Conservation (phyloP, 176 grass and related monocot genomes). For the Miscanthus lutarioriparius region DNA sequence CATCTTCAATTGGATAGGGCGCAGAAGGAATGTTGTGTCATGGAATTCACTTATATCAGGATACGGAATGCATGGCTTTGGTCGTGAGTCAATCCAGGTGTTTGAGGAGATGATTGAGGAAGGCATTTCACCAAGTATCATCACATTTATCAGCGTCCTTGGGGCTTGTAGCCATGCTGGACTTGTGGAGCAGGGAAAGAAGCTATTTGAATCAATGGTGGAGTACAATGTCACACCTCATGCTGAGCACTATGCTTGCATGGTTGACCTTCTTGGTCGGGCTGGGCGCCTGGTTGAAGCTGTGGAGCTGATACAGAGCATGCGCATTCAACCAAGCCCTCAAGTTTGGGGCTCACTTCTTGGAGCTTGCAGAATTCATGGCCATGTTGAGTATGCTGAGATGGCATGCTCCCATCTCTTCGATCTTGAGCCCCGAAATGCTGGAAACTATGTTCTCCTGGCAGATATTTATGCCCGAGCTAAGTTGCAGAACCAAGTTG, state of each 20-base stretch:
- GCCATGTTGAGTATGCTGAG: slow-evolving; percentile 71
- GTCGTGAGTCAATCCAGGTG: slow-evolving; percentile 42
- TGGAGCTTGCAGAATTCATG: slow-evolving; percentile 81
- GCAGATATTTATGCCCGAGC: slow-evolving; percentile 83
- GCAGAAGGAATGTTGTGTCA: slow-evolving; percentile 61
- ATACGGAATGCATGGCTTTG: slow-evolving; percentile 68
- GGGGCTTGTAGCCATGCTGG: slow-evolving; percentile 85
- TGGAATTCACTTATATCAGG: slow-evolving; percentile 79
- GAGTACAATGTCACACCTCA: slow-evolving; percentile 48
- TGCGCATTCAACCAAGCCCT: slow-evolving; percentile 57
- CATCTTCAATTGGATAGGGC: slow-evolving; percentile 53
- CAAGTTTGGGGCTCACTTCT: slow-evolving; percentile 84
- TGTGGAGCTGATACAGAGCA: slow-evolving; percentile 55
- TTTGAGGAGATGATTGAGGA: slow-evolving; percentile 60
- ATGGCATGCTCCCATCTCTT: slow-evolving; percentile 78
- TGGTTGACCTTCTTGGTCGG: slow-evolving; percentile 80
- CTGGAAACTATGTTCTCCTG: slow-evolving; percentile 90
- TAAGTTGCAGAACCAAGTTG: slow-evolving; percentile 60
- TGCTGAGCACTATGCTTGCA: slow-evolving; percentile 69
- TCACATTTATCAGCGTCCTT: slow-evolving; percentile 77
- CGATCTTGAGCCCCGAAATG: slow-evolving; percentile 81
- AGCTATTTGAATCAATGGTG: slow-evolving; percentile 65
- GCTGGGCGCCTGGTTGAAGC: slow-evolving; percentile 64
- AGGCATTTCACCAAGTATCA: slow-evolving; percentile 52
- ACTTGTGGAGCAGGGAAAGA: slow-evolving; percentile 77